Conservation (phyloP, 345 rosid genomes). For the Raphanus raphanistrum region DNA sequence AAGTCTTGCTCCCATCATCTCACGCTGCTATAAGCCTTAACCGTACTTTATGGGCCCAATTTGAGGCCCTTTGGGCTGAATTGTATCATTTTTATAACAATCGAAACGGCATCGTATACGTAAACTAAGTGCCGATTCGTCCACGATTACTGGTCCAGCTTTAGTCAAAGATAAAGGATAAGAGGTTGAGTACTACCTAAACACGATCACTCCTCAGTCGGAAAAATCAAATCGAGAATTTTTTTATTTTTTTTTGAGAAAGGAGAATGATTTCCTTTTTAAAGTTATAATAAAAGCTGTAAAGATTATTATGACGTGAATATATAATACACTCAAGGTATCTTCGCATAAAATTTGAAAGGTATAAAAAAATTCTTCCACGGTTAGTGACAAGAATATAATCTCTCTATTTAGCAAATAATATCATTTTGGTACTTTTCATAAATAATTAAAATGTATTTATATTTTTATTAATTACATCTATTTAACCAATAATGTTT, state of each 20-base stretch:
- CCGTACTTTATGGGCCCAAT: not conserved
- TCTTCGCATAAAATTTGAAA: not conserved
- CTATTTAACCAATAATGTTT: no score
- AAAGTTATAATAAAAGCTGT: not conserved
- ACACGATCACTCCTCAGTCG: not conserved
- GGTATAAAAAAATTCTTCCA: not conserved
- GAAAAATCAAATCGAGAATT: not conserved
- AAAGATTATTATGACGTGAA: not conserved
- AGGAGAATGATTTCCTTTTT: not conserved
- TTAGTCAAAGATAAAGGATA: conserved; percentile 13
- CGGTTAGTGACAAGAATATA: not conserved
- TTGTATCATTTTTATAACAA: not conserved
- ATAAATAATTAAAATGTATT: no score
- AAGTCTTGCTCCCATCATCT: not conserved
- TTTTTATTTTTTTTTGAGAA: no score
- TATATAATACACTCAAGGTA: conserved; percentile 13
- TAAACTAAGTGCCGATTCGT: not conserved
- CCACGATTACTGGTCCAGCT: not conserved
- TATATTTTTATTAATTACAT: no score
- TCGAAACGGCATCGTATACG: not conserved
- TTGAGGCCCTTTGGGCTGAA: not conserved
- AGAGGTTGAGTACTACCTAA: not conserved
- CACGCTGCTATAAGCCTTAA: conserved; percentile 1
- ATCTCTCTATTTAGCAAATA: no score
- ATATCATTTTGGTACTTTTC: no score